Base-by-base conservation (phyloP, 2,329 filamentous ascomycete genomes). In the Beauveria pseudobassiana region DNA sequence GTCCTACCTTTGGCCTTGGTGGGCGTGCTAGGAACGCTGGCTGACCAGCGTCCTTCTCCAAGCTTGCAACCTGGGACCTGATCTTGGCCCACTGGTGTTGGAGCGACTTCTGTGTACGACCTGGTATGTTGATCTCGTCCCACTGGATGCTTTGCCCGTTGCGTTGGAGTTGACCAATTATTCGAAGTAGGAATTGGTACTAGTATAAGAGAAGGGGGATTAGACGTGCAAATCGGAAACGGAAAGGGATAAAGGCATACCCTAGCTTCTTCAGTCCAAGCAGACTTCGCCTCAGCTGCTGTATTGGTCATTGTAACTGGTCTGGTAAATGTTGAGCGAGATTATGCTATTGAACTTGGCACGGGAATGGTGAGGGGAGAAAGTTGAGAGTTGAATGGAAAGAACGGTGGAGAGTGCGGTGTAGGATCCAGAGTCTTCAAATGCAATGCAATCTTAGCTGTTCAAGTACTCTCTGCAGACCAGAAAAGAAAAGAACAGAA, bases 101-200 rank as follows among this genome's bases (percentile, higher is more conserved):
- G 3, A 68, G 10, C n/a, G 67, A 65, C 54, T 67, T 69, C n/a
- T 55, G 22, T 1, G 67, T 67, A 48, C 67, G 67, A 12, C 64
- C 64, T 8, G 66, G 65, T 40, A 69, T 65, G 14, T 59, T 52
- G 14, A 68, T 42, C 3, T 61, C 61, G 28, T 65, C 62, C 64
- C 64, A 67, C 0, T 66, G 62, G 42, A 65, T 62, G 12, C 22
- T 22, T 30, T 63, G 62, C 1, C 64, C 63, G 3, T 62, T 65
- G 9, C 59, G 42, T n/a, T 64, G 60, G 5, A 62, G 26, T 14
- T 54, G 61, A 2, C 22, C 59, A 7, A 67, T 56, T 22, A 66
- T 18, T 26, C 62, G 64, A 12, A 67, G 51, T 18, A 65, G 38
- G 8, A 67, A 58, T n/a, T 64, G 62, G 40, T 58, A 59, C 65